phyloP scores from a whole-genome alignment of 2,329 filamentous ascomycete species.

The Diaporthe batatas region DNA sequence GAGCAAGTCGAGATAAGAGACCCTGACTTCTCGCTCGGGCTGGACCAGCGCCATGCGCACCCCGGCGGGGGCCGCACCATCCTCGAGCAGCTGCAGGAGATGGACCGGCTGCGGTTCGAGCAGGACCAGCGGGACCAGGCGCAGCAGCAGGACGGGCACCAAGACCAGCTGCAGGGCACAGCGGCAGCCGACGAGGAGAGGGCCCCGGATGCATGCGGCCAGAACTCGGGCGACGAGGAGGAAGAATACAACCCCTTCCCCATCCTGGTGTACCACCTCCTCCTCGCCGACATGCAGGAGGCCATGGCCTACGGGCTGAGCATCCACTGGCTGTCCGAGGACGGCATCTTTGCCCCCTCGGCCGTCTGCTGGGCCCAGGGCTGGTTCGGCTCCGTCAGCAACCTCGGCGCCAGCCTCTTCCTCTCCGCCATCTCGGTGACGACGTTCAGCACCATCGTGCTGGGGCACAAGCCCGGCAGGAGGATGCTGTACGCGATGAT shows the following conservation, averaged over 20 bases:
- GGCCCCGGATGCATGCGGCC: neutral
- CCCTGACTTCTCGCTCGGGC: neutral
- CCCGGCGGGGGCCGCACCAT: neutral
- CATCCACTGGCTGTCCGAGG: conserved; percentile 37
- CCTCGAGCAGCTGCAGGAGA: conserved; percentile 14
- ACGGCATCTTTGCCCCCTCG: conserved; percentile 40
- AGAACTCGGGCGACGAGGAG: neutral
- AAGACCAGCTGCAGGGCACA: neutral
- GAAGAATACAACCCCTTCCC: conserved; percentile 42
- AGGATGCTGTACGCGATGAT: neutral
- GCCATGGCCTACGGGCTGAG: conserved; percentile 40
- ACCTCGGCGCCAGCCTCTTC: conserved; percentile 33
- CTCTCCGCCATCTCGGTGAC: conserved; percentile 38
- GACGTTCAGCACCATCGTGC: conserved; percentile 39
- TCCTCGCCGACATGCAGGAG: conserved; percentile 41
- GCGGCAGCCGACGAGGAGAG: neutral
- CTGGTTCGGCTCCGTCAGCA: conserved; percentile 41
- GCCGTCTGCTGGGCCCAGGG: conserved; percentile 40
- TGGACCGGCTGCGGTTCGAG: neutral
- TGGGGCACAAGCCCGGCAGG: conserved; percentile 14
- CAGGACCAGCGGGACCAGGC: neutral
- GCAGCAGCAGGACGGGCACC: neutral
- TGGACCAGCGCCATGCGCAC: conserved; percentile 20
- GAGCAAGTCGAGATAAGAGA: neutral
- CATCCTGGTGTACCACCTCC: conserved; percentile 41